Percentiles rank a stretch among this genome's conserved stretches.
These are phyloP conservation scores for Ustilago trichophora DNA, from an alignment of 1,284 basidiomycete species.

Conservation along the genomic window DNA sequence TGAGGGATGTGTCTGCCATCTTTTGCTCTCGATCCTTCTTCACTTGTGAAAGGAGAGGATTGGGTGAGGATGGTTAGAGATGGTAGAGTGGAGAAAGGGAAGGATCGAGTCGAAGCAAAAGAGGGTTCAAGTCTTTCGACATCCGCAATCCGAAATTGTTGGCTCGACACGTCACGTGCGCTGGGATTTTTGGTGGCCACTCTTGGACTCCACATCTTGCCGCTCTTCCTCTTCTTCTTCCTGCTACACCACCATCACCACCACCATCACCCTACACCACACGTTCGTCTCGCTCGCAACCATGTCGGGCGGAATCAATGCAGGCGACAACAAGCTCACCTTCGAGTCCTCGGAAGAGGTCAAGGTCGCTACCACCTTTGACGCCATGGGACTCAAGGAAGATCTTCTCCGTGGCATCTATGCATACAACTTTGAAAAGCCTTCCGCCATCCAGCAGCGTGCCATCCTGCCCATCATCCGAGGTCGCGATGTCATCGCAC, in stretches of 20 bases:
- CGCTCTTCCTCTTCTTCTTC: neutral
- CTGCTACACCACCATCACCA: neutral
- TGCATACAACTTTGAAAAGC: slow-evolving; percentile 77
- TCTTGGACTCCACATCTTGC: slow-evolving; percentile 3
- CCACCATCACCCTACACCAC: neutral
- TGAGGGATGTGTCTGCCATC: slow-evolving; percentile 76
- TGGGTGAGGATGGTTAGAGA: neutral
- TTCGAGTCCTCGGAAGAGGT: slow-evolving; percentile 98
- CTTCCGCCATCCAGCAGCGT: slow-evolving; percentile 58
- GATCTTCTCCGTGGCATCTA: slow-evolving; percentile 96
- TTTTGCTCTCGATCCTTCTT: neutral
- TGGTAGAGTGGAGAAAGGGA: neutral
- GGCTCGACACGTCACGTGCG: slow-evolving; percentile 14
- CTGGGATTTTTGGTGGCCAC: slow-evolving; percentile 3
- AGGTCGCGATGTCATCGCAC: slow-evolving; percentile 89
- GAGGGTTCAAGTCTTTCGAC: neutral
- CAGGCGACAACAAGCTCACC: slow-evolving; percentile 75
- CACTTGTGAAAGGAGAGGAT: neutral
- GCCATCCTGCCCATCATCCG: slow-evolving; percentile 69
- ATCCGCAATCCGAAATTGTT: slow-evolving; percentile 22
- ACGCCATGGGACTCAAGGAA: slow-evolving; percentile 92
- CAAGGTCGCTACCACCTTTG: slow-evolving; percentile 72
- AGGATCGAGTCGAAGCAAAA: neutral
- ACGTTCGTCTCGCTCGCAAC: neutral
- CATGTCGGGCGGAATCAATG: slow-evolving; percentile 54